Percentiles rank a stretch among this genome's conserved stretches.
Conservation (phyloP, 2,329 filamentous ascomycete species). For the Aspergillus amoenus region DNA sequence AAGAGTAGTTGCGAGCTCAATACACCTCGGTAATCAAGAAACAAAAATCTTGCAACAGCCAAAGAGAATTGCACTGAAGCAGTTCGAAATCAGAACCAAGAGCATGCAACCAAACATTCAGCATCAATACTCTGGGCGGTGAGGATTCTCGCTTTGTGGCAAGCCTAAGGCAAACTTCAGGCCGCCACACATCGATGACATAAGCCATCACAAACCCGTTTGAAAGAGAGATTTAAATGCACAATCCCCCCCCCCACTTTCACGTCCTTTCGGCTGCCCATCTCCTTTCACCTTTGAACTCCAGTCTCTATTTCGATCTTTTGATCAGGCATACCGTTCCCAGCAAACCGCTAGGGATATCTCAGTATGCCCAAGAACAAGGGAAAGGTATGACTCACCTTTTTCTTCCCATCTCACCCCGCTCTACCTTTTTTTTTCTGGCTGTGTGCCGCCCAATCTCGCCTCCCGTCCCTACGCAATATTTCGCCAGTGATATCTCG, state of each 20-base stretch:
- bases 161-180: constrained; percentile 29
- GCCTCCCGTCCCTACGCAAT: constrained; percentile 18
- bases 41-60: neutral
- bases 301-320: constrained; percentile 13
- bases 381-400: constrained; percentile 75
- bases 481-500: neutral
- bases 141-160: constrained; percentile 7
- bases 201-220: constrained; percentile 15
- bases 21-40: neutral
- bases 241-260: constrained; percentile 21
- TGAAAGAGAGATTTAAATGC: constrained; percentile 20
- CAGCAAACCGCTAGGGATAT: constrained; percentile 26
- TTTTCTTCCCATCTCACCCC: constrained; percentile 17
- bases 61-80: neutral
- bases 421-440: constrained; percentile 14
- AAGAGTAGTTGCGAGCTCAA: neutral
- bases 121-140: constrained; percentile 16
- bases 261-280: constrained; percentile 18
- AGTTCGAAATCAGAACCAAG: neutral
- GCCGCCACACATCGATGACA: constrained; percentile 23
- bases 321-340: constrained; percentile 15
- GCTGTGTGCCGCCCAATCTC: constrained; percentile 12
- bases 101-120: neutral
- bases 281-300: constrained; percentile 12
- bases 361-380: constrained; percentile 95